Percentiles rank a stretch among this genome's conserved stretches.
These are phyloP conservation scores for Candida easanensis DNA, from an alignment of 805 yeast genomes.

Conservation along the genomic window DNA sequence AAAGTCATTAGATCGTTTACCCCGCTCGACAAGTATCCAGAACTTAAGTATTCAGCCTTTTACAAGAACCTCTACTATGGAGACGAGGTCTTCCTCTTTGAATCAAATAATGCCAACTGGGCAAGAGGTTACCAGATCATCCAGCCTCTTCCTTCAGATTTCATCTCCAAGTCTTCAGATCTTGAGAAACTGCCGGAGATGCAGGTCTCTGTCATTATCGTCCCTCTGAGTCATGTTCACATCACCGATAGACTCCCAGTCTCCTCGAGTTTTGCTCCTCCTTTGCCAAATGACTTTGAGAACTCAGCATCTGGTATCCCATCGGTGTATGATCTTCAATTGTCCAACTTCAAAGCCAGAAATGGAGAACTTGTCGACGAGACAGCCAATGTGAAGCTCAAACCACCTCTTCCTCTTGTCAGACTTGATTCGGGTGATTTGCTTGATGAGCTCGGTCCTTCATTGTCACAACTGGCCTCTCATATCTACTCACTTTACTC, in stretches of 20 bases:
- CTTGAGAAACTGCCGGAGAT: constrained; percentile 62
- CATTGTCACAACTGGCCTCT: constrained; percentile 54
- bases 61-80: constrained; percentile 66
- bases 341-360: constrained; percentile 29
- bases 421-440: constrained; percentile 43
- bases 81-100: constrained; percentile 75
- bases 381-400: constrained; percentile 28
- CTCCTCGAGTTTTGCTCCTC: constrained; percentile 31
- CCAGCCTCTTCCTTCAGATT: constrained; percentile 69
- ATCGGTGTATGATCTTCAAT: constrained; percentile 34
- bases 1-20: constrained; percentile 41
- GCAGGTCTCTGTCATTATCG: constrained; percentile 49
- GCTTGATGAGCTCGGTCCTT: constrained; percentile 54
- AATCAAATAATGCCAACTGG: constrained; percentile 61
- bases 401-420: constrained; percentile 57
- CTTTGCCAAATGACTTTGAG: constrained; percentile 28
- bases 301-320: constrained; percentile 29
- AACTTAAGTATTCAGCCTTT: constrained; percentile 32
- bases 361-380: constrained; percentile 26
- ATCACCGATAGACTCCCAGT: constrained; percentile 42
- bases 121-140: constrained; percentile 73
- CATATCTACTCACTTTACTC: constrained; percentile 72
- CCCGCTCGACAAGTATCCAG: constrained; percentile 41
- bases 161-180: constrained; percentile 54
- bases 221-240: constrained; percentile 57